Base-by-base conservation (phyloP, 306 rosid species). In the Sesbania bispinosa region DNA sequence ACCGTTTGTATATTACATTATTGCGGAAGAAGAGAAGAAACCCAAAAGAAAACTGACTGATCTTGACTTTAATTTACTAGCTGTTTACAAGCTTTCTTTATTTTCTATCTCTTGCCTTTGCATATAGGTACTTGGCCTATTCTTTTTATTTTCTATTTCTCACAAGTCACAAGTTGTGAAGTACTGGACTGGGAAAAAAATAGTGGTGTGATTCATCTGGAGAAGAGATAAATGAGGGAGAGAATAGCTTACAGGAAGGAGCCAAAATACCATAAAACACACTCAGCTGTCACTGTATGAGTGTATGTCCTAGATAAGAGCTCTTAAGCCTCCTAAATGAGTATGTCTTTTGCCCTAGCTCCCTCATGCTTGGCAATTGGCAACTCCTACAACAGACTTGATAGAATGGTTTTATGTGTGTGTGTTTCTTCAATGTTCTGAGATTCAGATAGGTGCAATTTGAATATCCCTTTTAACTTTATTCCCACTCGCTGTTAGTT, bases 401-500 rank as follows among this genome's bases (percentile, higher is more conserved):
- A 67, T 30, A 41, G 2, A 67, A 67, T 50, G 74, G 35, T 26
- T n/a, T n/a, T n/a, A n/a, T n/a, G n/a, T 29, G 43, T 67, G 55
- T 41, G 47, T 50, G 74, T 23, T 10, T 52, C 63, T 36, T 52
- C 35, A n/a, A 21, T 50, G 35, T 20, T 24, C 35, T 21, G 20
- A 20, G 60, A 11, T 48, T 68, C 46, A 23, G 26, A 51, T 36
- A 7, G 15, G 26, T 5, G 0, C 24, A 35, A 4, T n/a, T 69
- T 16, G 13, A 51, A 21, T 51, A 9, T 21, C 35, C 35, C 52
- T 21, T 23, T 36, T 23, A 14, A 14, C n/a, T 36, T 23, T 27
- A 9, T 69, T 52, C 16, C 65, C 39, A 24, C 18, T 15, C 18
- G 10, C 16, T 62, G 10, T 18, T 10, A 39, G 18, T 20, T 62